phyloP scores from a whole-genome alignment of 2,329 filamentous ascomycete genomes.

The Shiraia sp. region DNA sequence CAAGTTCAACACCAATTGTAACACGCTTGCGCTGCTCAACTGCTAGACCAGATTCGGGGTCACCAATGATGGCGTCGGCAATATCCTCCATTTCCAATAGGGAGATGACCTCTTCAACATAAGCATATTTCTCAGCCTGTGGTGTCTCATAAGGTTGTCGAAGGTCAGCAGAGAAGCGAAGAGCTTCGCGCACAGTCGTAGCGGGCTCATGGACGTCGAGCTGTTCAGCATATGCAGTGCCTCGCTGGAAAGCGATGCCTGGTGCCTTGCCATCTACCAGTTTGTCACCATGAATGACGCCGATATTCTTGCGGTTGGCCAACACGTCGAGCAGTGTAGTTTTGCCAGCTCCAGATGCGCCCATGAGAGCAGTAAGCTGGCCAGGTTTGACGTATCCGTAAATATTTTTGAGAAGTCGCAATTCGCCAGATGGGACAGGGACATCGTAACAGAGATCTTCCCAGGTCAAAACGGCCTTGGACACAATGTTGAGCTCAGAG shows the following conservation, averaged over 20 bases:
- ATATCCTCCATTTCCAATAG: constrained; percentile 68
- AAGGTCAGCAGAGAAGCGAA: constrained; percentile 68
- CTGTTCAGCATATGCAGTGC: constrained; percentile 68
- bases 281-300: constrained; percentile 65
- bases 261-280: constrained; percentile 63
- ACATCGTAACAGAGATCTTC: constrained; percentile 66
- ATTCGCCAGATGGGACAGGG: constrained; percentile 63
- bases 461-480: constrained; percentile 63
- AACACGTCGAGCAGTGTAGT: constrained; percentile 82
- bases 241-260: constrained; percentile 65
- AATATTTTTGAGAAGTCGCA: constrained; percentile 61
- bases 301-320: constrained; percentile 66
- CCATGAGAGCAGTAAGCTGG: constrained; percentile 54
- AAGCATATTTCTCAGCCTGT: constrained; percentile 64
- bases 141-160: constrained; percentile 64
- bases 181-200: constrained; percentile 66
- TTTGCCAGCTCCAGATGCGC: constrained; percentile 72
- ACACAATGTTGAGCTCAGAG: constrained; percentile 56
- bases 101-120: constrained; percentile 68
- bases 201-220: constrained; percentile 66
- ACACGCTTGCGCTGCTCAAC: constrained; percentile 67
- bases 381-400: constrained; percentile 61
- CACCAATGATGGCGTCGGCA: constrained; percentile 67
- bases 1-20: constrained; percentile 65
- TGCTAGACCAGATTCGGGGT: constrained; percentile 62